phyloP scores from a whole-genome alignment of 1,284 basidiomycete species.

The Leccinum subspadiceum region DNA sequence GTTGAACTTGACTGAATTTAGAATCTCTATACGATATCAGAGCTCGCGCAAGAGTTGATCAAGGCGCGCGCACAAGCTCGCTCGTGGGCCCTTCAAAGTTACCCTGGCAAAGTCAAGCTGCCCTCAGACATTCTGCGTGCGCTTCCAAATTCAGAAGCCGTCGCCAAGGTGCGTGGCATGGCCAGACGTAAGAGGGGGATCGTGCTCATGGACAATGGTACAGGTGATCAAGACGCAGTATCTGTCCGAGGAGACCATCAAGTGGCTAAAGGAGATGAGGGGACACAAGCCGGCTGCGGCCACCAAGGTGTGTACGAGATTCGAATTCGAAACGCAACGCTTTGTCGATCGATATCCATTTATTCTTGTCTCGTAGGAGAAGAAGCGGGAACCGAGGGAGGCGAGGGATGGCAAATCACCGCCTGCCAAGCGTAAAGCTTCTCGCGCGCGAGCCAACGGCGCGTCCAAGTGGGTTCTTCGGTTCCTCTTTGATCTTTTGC shows the following conservation, averaged over 20 bases:
- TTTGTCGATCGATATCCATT: not conserved
- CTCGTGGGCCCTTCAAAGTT: conserved; percentile 77
- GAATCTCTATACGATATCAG: conserved; percentile 88
- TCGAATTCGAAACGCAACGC: not conserved
- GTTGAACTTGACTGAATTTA: conserved; percentile 53
- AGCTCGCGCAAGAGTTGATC: conserved; percentile 87
- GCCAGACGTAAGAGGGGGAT: not conserved
- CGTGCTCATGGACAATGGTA: conserved; percentile 5
- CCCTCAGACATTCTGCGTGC: conserved; percentile 81
- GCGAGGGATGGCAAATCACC: conserved; percentile 34
- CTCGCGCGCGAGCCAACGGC: conserved; percentile 38
- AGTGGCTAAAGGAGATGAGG: conserved; percentile 49
- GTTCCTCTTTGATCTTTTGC: not conserved
- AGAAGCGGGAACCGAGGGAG: conserved; percentile 32
- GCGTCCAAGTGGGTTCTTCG: conserved; percentile 38
- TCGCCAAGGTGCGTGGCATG: conserved; percentile 49
- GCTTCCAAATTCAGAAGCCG: conserved; percentile 59
- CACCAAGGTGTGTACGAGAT: conserved; percentile 19
- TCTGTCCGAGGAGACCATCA: conserved; percentile 56
- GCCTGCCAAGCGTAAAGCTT: conserved; percentile 42
- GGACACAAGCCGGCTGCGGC: conserved; percentile 20
- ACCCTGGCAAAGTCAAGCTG: conserved; percentile 78
- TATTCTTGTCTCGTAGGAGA: conserved; percentile 26
- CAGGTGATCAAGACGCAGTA: conserved; percentile 67
- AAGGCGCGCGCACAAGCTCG: conserved; percentile 64